These are phyloP conservation scores for Phytophthora gonapodyides DNA, from an alignment of 352 stramenopile genomes.

Conservation along the genomic window DNA sequence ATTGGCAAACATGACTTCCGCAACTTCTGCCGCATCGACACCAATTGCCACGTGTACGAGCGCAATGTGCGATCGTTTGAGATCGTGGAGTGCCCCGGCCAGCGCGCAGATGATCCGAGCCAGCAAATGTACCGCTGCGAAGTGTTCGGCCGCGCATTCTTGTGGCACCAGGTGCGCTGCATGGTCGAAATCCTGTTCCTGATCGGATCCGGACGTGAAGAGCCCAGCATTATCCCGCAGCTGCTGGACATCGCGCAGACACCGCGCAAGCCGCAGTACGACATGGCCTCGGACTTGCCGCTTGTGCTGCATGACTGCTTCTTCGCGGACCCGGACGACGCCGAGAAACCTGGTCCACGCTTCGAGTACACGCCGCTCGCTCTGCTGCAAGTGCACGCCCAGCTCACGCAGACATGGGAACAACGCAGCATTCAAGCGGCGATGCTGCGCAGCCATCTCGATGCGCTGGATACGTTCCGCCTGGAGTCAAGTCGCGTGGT, in stretches of 20 bases:
- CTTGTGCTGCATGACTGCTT: constrained; percentile 98
- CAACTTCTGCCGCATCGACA: constrained; percentile 99
- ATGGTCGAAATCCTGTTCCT: constrained; percentile 98
- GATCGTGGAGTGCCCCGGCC: constrained; percentile 74
- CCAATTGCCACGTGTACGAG: constrained; percentile 96
- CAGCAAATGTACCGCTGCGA: constrained; percentile 80
- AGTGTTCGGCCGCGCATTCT: constrained; percentile 94
- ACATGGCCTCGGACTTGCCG: constrained; percentile 94
- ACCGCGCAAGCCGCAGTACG: constrained; percentile 92
- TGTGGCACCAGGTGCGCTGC: constrained; percentile 99
- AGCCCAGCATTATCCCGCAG: constrained; percentile 84
- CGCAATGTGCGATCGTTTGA: constrained; percentile 79
- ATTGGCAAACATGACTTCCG: constrained; percentile 98
- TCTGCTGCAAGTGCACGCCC: constrained; percentile 74
- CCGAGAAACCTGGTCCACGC: constrained; percentile 22
- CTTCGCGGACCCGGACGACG: constrained; percentile 74
- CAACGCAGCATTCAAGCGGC: constrained; percentile 67
- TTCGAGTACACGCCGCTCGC: constrained; percentile 83
- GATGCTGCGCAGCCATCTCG: constrained; percentile 74
- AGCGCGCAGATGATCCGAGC: constrained; percentile 37
- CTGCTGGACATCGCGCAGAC: constrained; percentile 93
- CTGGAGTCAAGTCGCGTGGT: constrained; percentile 53
- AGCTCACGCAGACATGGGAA: constrained; percentile 90
- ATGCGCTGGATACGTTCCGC: constrained; percentile 55
- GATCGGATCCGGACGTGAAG: constrained; percentile 92